Evolutionary conservation across 169 alveolate species (phyloP), one percentile per base, ranked within the genome.

Genomic region (Eimeria praecox): DNA sequence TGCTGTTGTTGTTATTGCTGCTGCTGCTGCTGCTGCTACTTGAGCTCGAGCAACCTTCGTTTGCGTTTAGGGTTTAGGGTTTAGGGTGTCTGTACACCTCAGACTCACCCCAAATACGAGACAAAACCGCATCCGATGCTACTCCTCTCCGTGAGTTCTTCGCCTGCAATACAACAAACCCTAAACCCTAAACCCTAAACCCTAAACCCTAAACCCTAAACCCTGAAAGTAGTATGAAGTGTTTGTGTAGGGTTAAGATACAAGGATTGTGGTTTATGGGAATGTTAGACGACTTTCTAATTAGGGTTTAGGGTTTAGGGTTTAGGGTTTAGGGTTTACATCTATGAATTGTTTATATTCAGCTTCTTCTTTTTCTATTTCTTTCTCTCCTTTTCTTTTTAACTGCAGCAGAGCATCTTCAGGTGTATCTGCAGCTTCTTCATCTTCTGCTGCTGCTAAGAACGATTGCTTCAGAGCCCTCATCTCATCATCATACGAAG

Each of bases 311-410:
- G 86, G 86, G 52, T 75, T 38, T 40, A 75, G 62, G 54, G 62
- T 38, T 38, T 75, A 46, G 49, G 44, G 92, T 85, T 38, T 38
- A 85, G 54, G 54, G 85, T 64, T 54, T 89, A 71, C 77, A 27
- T 85, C 30, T 27, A 96, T 93, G 52, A 96, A 96, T n/a, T 83
- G n/a, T 54, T 40, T 66, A 35, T 66, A 95, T 12, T 38, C 96
- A 24, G 33, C 87, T 35, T 92, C 96, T 66, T 95, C 97, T 20
- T 95, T n/a, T n/a, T n/a, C n/a, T n/a, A n/a, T n/a, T n/a, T n/a
- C n/a, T n/a, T n/a, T n/a, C n/a, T n/a, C n/a, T n/a, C n/a, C n/a
- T n/a, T n/a, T 92, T 33, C 83, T 78, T 71, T 95, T 95, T 49
- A 62, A 54, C 40, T 86, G 85, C 8, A 95, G 30, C 33, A 94